Base-by-base conservation (phyloP, 352 stramenopile genomes). In the Pythium aristosporum region DNA sequence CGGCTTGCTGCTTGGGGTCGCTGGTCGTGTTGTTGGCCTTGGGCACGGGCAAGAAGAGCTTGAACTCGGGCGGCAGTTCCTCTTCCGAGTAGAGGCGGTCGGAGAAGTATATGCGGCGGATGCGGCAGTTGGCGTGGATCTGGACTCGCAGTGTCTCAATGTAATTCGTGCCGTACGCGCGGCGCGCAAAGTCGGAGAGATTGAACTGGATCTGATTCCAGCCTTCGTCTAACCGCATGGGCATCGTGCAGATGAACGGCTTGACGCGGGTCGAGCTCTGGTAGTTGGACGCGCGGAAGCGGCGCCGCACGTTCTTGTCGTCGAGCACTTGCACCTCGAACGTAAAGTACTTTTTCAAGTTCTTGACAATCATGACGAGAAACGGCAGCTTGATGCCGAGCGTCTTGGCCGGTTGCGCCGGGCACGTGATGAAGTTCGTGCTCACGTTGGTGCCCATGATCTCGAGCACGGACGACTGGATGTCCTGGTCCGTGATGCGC, bases 141-240 rank as follows among this genome's bases (percentile, higher is more conserved):
- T 99, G 96, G 67, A 99, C 95, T 43, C 95, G 82, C 54, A 99
- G 77, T 50, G 96, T 98, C 77, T 99, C 96, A 59, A 99, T 97
- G 74, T 98, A 99, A 72, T 99, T 99, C 50, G 95, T 99, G 37
- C 96, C 96, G 77, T 99, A 99, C 9, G 96, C 96, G 51, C 96
- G 88, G 7, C 96, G 88, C 63, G 95, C 98, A 57, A 99, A 99
- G 75, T 99, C 96, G 44, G 86, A 96, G 39, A 99, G 77, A 74
- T 99, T 99, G 79, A 99, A 99, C 76, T 99, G 96, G 77, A 99
- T 99, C 79, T 99, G 96, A 79, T 99, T 99, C 96, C 96, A 99
- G 30, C 96, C 96, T 75, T 99, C 96, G 61, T 99, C 96, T 47
- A 99, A 85, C 20, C 95, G 88, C 96, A 99, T 99, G 49, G 96